These are phyloP conservation scores for Sistotremastrum suecicum DNA, from an alignment of 768 basidiomycete species.

Conservation along the genomic window DNA sequence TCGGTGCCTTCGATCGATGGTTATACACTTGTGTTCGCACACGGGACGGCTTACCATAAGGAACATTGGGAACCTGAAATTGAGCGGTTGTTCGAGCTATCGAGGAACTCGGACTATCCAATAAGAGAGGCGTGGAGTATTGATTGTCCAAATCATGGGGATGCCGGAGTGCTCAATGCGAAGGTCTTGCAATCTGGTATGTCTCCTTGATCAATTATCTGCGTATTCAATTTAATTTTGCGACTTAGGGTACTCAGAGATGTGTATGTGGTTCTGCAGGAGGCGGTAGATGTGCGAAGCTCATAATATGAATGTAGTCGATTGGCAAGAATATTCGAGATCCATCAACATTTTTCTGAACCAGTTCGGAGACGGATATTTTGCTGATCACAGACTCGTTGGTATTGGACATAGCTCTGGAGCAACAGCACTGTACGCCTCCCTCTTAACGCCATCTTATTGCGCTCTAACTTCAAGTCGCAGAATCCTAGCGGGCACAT, in stretches of 20 bases:
- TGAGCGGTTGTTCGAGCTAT: slow-evolving; percentile 23
- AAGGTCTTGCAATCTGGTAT: slow-evolving; percentile 31
- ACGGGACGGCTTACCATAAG: slow-evolving; percentile 63
- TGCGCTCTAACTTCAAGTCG: background rate
- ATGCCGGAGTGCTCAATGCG: slow-evolving; percentile 40
- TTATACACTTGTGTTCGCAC: slow-evolving; percentile 42
- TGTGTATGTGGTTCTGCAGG: no score
- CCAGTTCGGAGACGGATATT: slow-evolving; percentile 31
- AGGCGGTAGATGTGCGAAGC: no score
- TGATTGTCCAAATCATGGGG: slow-evolving; percentile 64
- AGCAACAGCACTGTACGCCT: slow-evolving; percentile 43
- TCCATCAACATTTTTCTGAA: slow-evolving; percentile 44
- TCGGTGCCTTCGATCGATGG: slow-evolving; percentile 16
- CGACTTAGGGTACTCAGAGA: no score
- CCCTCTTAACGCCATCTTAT: slow-evolving; percentile 2
- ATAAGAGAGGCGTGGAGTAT: slow-evolving; percentile 52
- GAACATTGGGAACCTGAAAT: slow-evolving; percentile 59
- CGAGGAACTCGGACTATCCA: slow-evolving; percentile 13
- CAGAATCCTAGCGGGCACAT: slow-evolving; percentile 39
- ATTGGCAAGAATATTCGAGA: slow-evolving; percentile 49
- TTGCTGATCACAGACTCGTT: slow-evolving; percentile 28
- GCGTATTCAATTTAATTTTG: no score
- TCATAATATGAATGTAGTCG: slow-evolving; percentile 24
- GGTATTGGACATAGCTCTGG: slow-evolving; percentile 61
- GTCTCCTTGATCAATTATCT: slow-evolving; percentile 8